Percentiles rank a stretch among this genome's conserved stretches.
Evolutionary conservation across 495 filamentous ascomycete genomes (phyloP).

Genomic region (Lasiosphaeria ovina): DNA sequence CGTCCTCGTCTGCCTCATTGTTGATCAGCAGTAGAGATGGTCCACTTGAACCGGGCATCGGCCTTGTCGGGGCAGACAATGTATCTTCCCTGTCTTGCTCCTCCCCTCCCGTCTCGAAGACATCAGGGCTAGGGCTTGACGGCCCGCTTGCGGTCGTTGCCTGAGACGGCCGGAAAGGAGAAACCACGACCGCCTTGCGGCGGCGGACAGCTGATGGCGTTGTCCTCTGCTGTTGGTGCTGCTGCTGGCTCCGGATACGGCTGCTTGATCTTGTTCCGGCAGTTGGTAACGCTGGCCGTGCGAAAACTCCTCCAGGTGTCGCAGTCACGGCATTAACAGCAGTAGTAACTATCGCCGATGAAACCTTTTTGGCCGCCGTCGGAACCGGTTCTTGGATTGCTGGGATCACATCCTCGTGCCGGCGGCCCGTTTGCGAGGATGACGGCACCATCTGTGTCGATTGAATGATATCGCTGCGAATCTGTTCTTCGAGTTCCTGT

Average conservation of each 20-base stretch:
- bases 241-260: conserved; percentile 15
- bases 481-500: conserved; percentile 47
- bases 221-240: conserved; percentile 1
- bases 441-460: conserved; percentile 34
- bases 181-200: conserved; percentile 12
- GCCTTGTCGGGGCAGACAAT: conserved; percentile 26
- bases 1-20: conserved; percentile 12
- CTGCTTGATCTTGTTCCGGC: conserved; percentile 9
- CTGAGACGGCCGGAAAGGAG: conserved; percentile 38
- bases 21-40: conserved; percentile 12
- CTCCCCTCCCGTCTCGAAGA: not conserved
- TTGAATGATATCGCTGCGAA: conserved; percentile 43
- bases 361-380: not conserved
- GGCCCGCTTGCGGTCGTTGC: conserved; percentile 43
- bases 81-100: not conserved
- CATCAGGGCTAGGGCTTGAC: conserved; percentile 20
- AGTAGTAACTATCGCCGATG: not conserved
- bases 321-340: not conserved
- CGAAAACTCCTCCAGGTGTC: not conserved
- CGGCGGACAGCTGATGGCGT: not conserved
- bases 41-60: conserved; percentile 13
- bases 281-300: conserved; percentile 9
- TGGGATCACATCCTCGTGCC: conserved; percentile 32
- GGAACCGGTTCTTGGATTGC: conserved; percentile 26
- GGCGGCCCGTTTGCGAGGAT: not conserved